A percentile compares a stretch with the other conserved stretches of the same genome.
Evolutionary conservation across 164 flowering plant genomes (phyloP).

Genomic region (Vitis labrusca): DNA sequence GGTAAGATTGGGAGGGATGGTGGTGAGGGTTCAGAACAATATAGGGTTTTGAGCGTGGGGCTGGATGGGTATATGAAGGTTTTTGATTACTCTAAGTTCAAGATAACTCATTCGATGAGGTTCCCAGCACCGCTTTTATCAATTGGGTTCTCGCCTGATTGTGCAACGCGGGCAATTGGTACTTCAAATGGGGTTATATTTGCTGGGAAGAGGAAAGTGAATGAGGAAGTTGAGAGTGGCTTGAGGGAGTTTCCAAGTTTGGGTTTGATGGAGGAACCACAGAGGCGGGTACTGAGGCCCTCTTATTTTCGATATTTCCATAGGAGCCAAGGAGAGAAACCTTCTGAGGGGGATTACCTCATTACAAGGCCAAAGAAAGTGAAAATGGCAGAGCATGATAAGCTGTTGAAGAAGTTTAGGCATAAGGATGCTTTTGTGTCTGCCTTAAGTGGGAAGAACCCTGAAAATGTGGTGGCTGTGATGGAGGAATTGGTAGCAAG

Average conservation of each 20-base stretch:
- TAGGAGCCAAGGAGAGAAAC: conserved; percentile 76
- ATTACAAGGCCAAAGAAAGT: conserved; percentile 56
- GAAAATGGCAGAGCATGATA: conserved; percentile 76
- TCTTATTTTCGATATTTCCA: conserved; percentile 65
- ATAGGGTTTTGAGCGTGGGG: conserved; percentile 72
- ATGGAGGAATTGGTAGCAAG: conserved; percentile 93
- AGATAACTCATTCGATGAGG: conserved; percentile 76
- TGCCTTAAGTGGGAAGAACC: conserved; percentile 50
- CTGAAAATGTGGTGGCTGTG: conserved; percentile 69
- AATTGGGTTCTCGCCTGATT: conserved; percentile 67
- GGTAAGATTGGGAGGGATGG: conserved; percentile 46
- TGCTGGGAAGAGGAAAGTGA: conserved; percentile 70
- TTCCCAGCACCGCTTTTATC: conserved; percentile 81
- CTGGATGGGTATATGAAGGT: conserved; percentile 94
- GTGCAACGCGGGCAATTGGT: conserved; percentile 65
- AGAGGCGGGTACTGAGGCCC: conserved; percentile 52
- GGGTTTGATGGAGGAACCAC: conserved; percentile 29
- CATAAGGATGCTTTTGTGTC: conserved; percentile 84
- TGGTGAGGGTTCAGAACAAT: conserved; percentile 42
- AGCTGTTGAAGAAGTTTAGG: conserved; percentile 80
- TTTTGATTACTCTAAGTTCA: conserved; percentile 70
- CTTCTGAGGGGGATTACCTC: conserved; percentile 62
- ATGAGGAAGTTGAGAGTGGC: conserved; percentile 23
- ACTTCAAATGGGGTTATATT: conserved; percentile 74
- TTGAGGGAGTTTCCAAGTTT: conserved; percentile 20